Conservation (phyloP, 106 monocot species). For the Acorus gramineus region DNA sequence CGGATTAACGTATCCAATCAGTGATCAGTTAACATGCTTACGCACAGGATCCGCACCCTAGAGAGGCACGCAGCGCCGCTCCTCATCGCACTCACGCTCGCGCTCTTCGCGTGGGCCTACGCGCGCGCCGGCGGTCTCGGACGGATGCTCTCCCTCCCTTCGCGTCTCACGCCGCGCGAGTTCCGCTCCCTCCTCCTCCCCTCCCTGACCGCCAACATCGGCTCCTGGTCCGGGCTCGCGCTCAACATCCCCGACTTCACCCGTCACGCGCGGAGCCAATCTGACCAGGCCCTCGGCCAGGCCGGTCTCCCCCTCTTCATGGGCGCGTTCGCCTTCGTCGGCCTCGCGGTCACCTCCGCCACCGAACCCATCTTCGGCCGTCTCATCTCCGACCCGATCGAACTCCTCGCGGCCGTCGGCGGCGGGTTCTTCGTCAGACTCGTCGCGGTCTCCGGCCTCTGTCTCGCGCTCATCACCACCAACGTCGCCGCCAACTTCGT, state of each 20-base stretch:
- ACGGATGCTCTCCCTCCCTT: slow-evolving; percentile 6
- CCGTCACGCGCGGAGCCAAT: slow-evolving; percentile 21
- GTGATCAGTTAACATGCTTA: slow-evolving; percentile 16
- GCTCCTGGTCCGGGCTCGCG: slow-evolving; percentile 25
- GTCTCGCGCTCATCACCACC: slow-evolving; percentile 30
- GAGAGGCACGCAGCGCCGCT: slow-evolving; percentile 17
- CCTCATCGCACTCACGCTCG: slow-evolving; percentile 2
- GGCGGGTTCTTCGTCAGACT: slow-evolving; percentile 7
- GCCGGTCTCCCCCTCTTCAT: slow-evolving; percentile 31
- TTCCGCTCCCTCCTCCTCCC: slow-evolving; percentile 41
- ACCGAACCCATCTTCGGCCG: slow-evolving; percentile 30
- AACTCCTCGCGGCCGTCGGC: slow-evolving; percentile 23
- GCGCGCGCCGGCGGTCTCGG: slow-evolving; percentile 17
- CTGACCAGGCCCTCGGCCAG: slow-evolving; percentile 32
- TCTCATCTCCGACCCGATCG: slow-evolving; percentile 31
- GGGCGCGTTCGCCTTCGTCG: slow-evolving; percentile 25
- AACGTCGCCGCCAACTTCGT: slow-evolving; percentile 56
- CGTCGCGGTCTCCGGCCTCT: slow-evolving; percentile 15
- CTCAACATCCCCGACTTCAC: slow-evolving; percentile 44
- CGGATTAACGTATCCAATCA: slow-evolving; percentile 5
- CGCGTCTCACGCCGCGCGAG: slow-evolving; percentile 5
- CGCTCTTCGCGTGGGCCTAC: slow-evolving; percentile 13
- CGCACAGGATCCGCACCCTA: slow-evolving; percentile 4
- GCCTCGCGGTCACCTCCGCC: slow-evolving; percentile 41
- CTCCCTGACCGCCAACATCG: slow-evolving; percentile 35